Percentiles rank a stretch among this genome's conserved stretches.
phyloP scores from a whole-genome alignment of 345 rosid species.

The Firmiana major region DNA sequence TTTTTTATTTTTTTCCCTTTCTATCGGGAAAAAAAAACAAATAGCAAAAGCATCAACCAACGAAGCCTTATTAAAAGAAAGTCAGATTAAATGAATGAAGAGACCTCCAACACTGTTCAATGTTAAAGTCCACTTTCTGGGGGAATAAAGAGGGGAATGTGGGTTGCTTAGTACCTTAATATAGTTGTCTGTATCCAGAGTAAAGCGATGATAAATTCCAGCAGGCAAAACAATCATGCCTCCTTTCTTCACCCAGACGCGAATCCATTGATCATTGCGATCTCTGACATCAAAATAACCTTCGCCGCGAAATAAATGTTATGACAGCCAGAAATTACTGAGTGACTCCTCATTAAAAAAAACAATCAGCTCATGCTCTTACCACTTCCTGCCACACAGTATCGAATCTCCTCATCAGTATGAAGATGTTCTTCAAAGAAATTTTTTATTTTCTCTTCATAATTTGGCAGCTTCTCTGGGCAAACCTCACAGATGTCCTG shows the following conservation, averaged over 20 bases:
- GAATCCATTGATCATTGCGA: slow-evolving; percentile 50
- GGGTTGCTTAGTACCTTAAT: slow-evolving; percentile 43
- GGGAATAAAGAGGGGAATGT: neutral
- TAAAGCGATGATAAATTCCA: slow-evolving; percentile 69
- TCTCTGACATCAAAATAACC: slow-evolving; percentile 78
- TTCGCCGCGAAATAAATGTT: slow-evolving; percentile 17
- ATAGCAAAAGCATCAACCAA: neutral
- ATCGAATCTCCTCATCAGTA: slow-evolving; percentile 96
- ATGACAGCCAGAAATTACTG: neutral
- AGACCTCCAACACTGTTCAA: neutral
- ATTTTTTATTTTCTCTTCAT: slow-evolving; percentile 78
- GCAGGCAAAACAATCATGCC: slow-evolving; percentile 73
- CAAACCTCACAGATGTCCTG: slow-evolving; percentile 88
- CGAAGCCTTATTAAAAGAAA: neutral
- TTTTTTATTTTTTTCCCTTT: too few relatives aligned
- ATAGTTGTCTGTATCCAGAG: slow-evolving; percentile 58
- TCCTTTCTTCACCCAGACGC: slow-evolving; percentile 71
- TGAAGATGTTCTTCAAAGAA: slow-evolving; percentile 94
- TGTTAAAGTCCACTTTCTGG: neutral
- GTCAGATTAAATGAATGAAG: neutral
- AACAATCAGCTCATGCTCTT: neutral
- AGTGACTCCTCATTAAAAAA: neutral
- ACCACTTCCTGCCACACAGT: slow-evolving; percentile 94
- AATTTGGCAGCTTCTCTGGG: slow-evolving; percentile 84
- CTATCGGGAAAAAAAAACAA: neutral